Conservation (phyloP, 2,329 filamentous ascomycete genomes). For the Penicillium polonicum region DNA sequence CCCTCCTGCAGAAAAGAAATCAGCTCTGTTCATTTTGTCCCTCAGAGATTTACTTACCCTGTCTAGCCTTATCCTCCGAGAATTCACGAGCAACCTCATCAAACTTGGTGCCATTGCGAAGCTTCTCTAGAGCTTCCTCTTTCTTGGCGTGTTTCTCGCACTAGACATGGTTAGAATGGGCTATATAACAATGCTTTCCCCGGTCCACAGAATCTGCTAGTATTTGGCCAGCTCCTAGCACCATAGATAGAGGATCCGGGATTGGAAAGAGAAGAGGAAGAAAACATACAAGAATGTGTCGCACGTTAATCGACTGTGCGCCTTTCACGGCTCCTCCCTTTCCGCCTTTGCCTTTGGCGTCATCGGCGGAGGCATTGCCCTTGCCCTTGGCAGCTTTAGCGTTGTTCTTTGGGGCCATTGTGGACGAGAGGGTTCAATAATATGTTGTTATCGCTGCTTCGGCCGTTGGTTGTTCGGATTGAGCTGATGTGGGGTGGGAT, state of each 20-base stretch:
- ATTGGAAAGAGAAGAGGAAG: conserved; percentile 1
- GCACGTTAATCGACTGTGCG: conserved; percentile 63
- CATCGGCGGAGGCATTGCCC: conserved; percentile 35
- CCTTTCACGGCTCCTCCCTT: conserved; percentile 48
- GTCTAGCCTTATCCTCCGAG: conserved; percentile 64
- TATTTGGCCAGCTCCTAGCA: not conserved
- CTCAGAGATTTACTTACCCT: conserved; percentile 40
- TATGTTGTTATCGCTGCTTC: not conserved
- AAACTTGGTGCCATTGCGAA: conserved; percentile 60
- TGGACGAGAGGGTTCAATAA: not conserved
- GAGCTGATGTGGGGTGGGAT: conserved; percentile 7
- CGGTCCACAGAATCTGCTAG: not conserved
- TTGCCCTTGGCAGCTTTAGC: conserved; percentile 35
- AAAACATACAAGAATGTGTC: conserved; percentile 58
- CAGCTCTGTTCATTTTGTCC: not conserved
- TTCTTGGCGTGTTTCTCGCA: conserved; percentile 66
- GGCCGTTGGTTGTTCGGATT: not conserved
- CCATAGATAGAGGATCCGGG: not conserved
- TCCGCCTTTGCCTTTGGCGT: conserved; percentile 31
- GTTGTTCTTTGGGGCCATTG: conserved; percentile 47
- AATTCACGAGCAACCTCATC: conserved; percentile 65
- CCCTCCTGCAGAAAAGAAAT: conserved; percentile 48
- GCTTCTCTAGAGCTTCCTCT: conserved; percentile 62
- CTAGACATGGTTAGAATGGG: conserved; percentile 21
- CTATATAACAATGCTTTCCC: not conserved